phyloP scores from a whole-genome alignment of 352 stramenopile species.

The Globisporangium megalacanthum region DNA sequence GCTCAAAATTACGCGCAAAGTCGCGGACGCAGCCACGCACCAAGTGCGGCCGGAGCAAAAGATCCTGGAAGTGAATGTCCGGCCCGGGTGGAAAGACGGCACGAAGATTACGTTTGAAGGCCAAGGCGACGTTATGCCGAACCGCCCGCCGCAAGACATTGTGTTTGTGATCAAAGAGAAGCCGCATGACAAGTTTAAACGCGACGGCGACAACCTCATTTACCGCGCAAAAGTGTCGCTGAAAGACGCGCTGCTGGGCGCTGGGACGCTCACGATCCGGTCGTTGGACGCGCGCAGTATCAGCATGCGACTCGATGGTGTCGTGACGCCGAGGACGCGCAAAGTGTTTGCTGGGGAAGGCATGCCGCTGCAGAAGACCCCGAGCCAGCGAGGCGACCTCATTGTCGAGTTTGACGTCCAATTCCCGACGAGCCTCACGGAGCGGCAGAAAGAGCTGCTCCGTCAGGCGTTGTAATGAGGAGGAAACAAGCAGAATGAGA shows the following conservation, averaged over 20 bases:
- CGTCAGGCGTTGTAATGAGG: slow-evolving; percentile 59
- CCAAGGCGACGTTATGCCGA: slow-evolving; percentile 84
- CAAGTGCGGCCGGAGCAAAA: slow-evolving; percentile 93
- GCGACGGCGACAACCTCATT: slow-evolving; percentile 93
- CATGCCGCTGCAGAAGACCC: slow-evolving; percentile 91
- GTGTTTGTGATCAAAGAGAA: slow-evolving; percentile 94
- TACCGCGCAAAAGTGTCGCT: slow-evolving; percentile 94
- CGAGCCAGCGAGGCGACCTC: slow-evolving; percentile 87
- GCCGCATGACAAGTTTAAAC: slow-evolving; percentile 89
- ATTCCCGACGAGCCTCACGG: slow-evolving; percentile 90
- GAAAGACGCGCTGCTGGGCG: slow-evolving; percentile 92
- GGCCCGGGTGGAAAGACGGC: slow-evolving; percentile 95
- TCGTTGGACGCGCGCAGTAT: slow-evolving; percentile 93
- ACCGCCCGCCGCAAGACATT: slow-evolving; percentile 92
- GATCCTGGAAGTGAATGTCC: slow-evolving; percentile 94
- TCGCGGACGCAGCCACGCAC: slow-evolving; percentile 64
- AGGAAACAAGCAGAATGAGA: background rate
- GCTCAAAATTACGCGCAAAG: slow-evolving; percentile 95
- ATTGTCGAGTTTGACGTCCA: slow-evolving; percentile 97
- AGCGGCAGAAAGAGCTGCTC: slow-evolving; percentile 64
- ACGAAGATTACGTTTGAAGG: slow-evolving; percentile 96
- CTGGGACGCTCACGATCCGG: slow-evolving; percentile 87
- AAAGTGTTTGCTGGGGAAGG: slow-evolving; percentile 93
- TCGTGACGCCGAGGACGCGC: slow-evolving; percentile 90
- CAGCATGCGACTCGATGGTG: slow-evolving; percentile 81